Conservation (phyloP, 805 yeast genomes). For the Candida multigemmis region DNA sequence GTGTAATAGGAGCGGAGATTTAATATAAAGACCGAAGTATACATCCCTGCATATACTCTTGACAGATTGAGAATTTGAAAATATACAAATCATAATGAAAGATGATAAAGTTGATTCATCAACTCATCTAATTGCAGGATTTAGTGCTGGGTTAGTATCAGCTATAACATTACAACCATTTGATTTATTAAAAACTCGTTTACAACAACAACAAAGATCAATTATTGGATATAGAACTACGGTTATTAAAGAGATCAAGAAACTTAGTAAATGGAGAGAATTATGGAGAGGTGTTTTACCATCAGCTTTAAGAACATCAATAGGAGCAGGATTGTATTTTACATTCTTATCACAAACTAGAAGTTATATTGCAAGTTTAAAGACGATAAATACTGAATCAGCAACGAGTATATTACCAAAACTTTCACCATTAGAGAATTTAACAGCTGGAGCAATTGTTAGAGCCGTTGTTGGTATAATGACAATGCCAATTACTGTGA, state of each 20-base stretch:
- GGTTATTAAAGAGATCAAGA: slow-evolving; percentile 32
- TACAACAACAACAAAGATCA: slow-evolving; percentile 39
- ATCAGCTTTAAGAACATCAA: slow-evolving; percentile 79
- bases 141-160: slow-evolving; percentile 74
- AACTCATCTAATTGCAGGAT: slow-evolving; percentile 71
- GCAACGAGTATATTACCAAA: slow-evolving; percentile 46
- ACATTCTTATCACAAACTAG: slow-evolving; percentile 62
- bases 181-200: slow-evolving; percentile 79
- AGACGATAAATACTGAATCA: slow-evolving; percentile 2
- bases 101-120: no score
- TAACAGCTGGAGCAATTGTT: slow-evolving; percentile 68
- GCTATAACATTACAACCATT: slow-evolving; percentile 80
- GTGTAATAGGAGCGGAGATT: no score
- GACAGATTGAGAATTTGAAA: no score
- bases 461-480: slow-evolving; percentile 75
- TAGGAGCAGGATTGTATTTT: slow-evolving; percentile 84
- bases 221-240: slow-evolving; percentile 15
- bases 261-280: slow-evolving; percentile 31
- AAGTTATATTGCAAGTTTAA: slow-evolving; percentile 31
- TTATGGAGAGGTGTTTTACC: slow-evolving; percentile 95
- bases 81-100: no score
- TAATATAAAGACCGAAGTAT: no score
- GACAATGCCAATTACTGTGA: slow-evolving; percentile 91
- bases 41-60: no score
- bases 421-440: slow-evolving; percentile 59